Evolutionary conservation across 2,329 filamentous ascomycete genomes (phyloP).

Genomic region (Aspergillus udagawae): DNA sequence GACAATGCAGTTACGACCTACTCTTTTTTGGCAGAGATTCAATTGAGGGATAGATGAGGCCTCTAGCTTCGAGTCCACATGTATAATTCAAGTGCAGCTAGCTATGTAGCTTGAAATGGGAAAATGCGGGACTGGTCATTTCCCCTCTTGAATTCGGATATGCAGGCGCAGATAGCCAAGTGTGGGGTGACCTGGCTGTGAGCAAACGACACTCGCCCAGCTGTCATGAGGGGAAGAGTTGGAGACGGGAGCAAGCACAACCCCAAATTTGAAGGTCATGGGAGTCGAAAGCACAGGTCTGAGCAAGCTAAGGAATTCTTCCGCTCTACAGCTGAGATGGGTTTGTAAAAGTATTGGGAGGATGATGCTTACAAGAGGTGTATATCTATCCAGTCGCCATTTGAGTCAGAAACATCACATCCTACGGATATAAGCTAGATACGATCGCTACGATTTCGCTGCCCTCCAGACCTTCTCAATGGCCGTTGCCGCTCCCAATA

Average conservation of each 20-base stretch:
- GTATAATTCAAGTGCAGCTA: background rate
- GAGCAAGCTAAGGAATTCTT: background rate
- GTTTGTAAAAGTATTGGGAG: background rate
- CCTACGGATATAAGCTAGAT: background rate
- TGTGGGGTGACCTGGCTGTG: background rate
- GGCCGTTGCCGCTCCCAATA: conserved; percentile 42
- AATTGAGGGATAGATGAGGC: background rate
- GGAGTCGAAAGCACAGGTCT: background rate
- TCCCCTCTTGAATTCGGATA: background rate
- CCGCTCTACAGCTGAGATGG: background rate
- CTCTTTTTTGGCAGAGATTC: too few species aligned
- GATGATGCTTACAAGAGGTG: background rate
- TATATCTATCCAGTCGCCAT: too few species aligned
- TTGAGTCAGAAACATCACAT: background rate
- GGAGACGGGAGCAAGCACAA: background rate
- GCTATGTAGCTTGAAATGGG: background rate
- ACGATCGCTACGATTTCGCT: background rate
- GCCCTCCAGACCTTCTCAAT: conserved; percentile 25
- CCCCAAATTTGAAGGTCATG: background rate
- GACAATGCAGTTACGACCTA: background rate
- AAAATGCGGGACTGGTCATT: background rate
- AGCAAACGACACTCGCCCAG: background rate
- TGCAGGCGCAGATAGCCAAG: background rate
- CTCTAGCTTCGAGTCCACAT: background rate
- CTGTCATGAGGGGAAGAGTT: background rate